These are phyloP conservation scores for Mallotus repandus DNA, from an alignment of 441 rosid species.

Conservation along the genomic window DNA sequence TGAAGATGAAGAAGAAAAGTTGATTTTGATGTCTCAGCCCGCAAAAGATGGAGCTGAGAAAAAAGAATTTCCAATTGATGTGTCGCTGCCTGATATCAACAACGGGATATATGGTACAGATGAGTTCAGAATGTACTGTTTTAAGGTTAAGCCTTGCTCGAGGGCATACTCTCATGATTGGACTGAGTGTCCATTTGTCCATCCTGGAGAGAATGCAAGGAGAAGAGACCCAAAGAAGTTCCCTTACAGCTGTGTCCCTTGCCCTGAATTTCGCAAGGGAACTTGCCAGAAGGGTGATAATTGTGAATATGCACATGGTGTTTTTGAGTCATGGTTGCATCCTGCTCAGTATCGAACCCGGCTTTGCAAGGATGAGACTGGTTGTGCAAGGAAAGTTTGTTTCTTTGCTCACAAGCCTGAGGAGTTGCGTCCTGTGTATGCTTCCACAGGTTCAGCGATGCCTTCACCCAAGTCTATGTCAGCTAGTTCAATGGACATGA, in stretches of 20 bases:
- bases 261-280: conserved; percentile 95
- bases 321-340: conserved; percentile 95
- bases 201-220: conserved; percentile 97
- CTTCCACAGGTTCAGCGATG: conserved; percentile 90
- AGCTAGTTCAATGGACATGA: conserved; percentile 51
- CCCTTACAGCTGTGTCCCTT: conserved; percentile 91
- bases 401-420: conserved; percentile 90
- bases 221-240: conserved; percentile 93
- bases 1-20: conserved; percentile 47
- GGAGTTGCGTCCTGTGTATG: conserved; percentile 83
- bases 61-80: conserved; percentile 83
- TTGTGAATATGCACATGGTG: conserved; percentile 94
- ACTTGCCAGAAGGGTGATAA: conserved; percentile 78
- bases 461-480: conserved; percentile 72
- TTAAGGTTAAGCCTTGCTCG: conserved; percentile 94
- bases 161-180: conserved; percentile 97
- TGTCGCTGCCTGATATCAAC: conserved; percentile 84
- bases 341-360: conserved; percentile 95
- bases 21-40: conserved; percentile 36
- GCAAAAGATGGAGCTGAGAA: conserved; percentile 52
- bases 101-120: conserved; percentile 78
- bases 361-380: conserved; percentile 92
- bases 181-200: conserved; percentile 98
- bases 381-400: conserved; percentile 82
- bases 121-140: conserved; percentile 88